Evolutionary conservation across 106 monocot genomes (phyloP).

Genomic region (Acorus gramineus): DNA sequence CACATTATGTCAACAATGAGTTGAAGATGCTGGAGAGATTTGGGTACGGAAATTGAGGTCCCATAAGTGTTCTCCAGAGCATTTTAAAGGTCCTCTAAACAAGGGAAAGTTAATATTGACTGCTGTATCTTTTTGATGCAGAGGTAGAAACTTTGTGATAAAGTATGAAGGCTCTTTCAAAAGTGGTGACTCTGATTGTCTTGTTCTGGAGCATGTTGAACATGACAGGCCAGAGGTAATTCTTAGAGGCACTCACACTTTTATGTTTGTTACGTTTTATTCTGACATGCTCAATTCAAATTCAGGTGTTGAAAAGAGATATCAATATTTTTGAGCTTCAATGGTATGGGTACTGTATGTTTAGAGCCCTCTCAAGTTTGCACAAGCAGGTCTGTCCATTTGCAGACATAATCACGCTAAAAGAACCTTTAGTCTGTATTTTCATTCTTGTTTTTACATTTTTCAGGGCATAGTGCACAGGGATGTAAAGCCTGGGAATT

Average conservation of each 20-base stretch:
- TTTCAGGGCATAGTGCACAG: constrained; percentile 77
- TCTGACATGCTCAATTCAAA: not conserved
- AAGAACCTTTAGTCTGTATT: not conserved
- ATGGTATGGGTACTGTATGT: constrained; percentile 94
- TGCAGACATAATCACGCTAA: not conserved
- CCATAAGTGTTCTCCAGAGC: not conserved
- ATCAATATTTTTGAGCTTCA: constrained; percentile 60
- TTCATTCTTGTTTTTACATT: not conserved
- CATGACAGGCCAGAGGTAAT: constrained; percentile 97
- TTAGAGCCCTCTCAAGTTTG: constrained; percentile 84
- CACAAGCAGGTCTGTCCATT: constrained; percentile 68
- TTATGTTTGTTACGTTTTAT: not conserved
- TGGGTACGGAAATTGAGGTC: constrained; percentile 42
- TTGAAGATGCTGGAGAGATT: constrained; percentile 89
- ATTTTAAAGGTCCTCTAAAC: not conserved
- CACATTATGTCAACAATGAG: constrained; percentile 82
- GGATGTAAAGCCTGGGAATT: constrained; percentile 96
- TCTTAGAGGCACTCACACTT: not conserved
- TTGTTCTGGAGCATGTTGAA: constrained; percentile 86
- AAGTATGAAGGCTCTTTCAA: constrained; percentile 80
- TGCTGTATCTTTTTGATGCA: constrained; percentile 20
- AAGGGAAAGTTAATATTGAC: not conserved
- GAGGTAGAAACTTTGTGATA: constrained; percentile 75
- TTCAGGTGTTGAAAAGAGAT: constrained; percentile 68
- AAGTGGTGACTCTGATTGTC: constrained; percentile 58